phyloP scores from a whole-genome alignment of 140 eudicot genomes.

The Anethum foeniculum region DNA sequence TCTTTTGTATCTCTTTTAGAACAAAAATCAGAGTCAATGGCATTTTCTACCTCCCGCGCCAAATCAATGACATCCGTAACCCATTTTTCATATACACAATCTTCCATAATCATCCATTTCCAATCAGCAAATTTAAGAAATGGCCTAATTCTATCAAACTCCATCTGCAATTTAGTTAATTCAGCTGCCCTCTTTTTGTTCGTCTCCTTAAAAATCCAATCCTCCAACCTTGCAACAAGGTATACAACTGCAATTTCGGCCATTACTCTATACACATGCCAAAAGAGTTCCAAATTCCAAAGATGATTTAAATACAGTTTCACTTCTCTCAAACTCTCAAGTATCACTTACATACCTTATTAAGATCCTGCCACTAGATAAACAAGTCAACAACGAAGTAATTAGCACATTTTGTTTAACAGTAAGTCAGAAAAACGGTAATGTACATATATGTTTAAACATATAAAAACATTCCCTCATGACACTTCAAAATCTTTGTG shows the following conservation, averaged over 20 bases:
- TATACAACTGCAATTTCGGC: slow-evolving; percentile 18
- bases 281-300: background rate
- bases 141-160: slow-evolving; percentile 8
- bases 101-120: slow-evolving; percentile 8
- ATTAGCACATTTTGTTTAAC: background rate
- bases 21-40: slow-evolving; percentile 8
- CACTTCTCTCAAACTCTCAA: background rate
- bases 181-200: slow-evolving; percentile 14
- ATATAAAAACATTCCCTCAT: background rate
- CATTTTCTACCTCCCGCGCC: slow-evolving; percentile 14
- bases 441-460: background rate
- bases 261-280: background rate
- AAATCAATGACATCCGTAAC: slow-evolving; percentile 10
- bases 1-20: slow-evolving; percentile 10
- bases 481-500: background rate
- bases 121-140: slow-evolving; percentile 13
- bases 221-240: slow-evolving; percentile 16
- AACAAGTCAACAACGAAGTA: slow-evolving; percentile 3
- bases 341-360: background rate
- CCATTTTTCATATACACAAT: slow-evolving; percentile 4
- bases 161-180: slow-evolving; percentile 5
- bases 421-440: background rate
- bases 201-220: slow-evolving; percentile 18
- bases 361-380: background rate
- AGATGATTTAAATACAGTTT: background rate